phyloP scores from a whole-genome alignment of 768 basidiomycete species.

The Boletus vinaceobasis region DNA sequence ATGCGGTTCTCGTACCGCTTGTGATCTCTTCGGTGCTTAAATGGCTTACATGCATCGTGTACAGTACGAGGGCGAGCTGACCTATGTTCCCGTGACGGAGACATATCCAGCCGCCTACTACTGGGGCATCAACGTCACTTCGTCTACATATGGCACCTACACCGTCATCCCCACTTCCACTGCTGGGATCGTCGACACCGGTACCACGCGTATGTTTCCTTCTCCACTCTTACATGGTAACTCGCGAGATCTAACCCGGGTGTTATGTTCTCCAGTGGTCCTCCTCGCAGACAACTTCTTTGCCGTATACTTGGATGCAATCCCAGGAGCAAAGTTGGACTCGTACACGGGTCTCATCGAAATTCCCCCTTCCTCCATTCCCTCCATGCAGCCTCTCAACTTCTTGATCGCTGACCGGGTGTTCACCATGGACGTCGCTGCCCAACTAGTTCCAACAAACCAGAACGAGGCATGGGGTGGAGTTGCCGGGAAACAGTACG shows the following conservation, averaged over 20 bases:
- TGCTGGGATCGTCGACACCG: conserved; percentile 30
- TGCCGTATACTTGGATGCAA: conserved; percentile 9
- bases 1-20: not conserved
- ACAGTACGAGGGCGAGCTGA: conserved; percentile 23
- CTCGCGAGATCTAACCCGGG: not conserved
- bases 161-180: conserved; percentile 16
- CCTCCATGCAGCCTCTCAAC: conserved; percentile 12
- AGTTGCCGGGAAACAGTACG: conserved; percentile 7
- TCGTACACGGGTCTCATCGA: conserved; percentile 9
- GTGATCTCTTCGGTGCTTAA: not conserved
- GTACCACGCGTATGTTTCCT: conserved; percentile 20
- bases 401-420: conserved; percentile 9
- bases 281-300: conserved; percentile 24
- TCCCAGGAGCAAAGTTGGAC: conserved; percentile 13
- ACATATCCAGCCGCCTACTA: conserved; percentile 21
- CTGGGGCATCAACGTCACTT: conserved; percentile 32
- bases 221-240: not conserved
- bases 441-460: conserved; percentile 16
- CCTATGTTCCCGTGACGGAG: conserved; percentile 24
- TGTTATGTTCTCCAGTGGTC: conserved; percentile 8
- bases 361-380: conserved; percentile 14
- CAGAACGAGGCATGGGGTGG: conserved; percentile 17
- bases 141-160: conserved; percentile 10
- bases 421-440: conserved; percentile 19
- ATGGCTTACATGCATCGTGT: not conserved